Conservation (phyloP, 1,284 basidiomycete species). For the Dichomitus squalens region DNA sequence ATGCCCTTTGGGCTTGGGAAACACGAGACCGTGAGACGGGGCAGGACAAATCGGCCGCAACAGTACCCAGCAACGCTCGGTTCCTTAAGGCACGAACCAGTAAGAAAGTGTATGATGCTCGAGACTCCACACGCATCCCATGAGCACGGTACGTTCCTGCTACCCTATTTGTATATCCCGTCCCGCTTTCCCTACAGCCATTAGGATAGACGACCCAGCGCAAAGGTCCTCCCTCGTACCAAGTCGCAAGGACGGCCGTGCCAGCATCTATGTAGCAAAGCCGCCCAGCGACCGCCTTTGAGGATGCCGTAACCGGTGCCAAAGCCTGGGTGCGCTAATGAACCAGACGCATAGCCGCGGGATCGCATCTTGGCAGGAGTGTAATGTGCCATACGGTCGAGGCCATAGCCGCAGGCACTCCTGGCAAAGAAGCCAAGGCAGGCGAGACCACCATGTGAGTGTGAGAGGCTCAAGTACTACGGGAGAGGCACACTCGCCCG, state of each 20-base stretch:
- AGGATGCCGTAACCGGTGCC: conserved; percentile 3
- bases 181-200: neutral
- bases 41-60: neutral
- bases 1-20: neutral
- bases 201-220: neutral
- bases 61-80: neutral
- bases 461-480: neutral
- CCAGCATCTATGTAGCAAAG: too few species aligned
- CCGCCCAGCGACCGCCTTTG: neutral
- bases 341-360: neutral
- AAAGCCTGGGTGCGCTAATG: neutral
- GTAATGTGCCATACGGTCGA: neutral
- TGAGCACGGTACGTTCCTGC: too few species aligned
- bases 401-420: neutral
- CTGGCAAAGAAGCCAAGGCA: neutral
- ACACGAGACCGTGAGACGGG: neutral
- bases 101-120: neutral
- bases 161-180: conserved; percentile 3
- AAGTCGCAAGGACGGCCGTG: too few species aligned
- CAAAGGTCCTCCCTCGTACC: too few species aligned
- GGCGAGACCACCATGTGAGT: neutral
- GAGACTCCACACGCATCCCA: neutral
- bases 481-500: neutral
- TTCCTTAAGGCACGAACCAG: neutral
- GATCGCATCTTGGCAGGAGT: neutral